Percentiles rank a stretch among this genome's conserved stretches.
Evolutionary conservation across 2,329 filamentous ascomycete species (phyloP).

Genomic region (Arthrobotrys megalospora): DNA sequence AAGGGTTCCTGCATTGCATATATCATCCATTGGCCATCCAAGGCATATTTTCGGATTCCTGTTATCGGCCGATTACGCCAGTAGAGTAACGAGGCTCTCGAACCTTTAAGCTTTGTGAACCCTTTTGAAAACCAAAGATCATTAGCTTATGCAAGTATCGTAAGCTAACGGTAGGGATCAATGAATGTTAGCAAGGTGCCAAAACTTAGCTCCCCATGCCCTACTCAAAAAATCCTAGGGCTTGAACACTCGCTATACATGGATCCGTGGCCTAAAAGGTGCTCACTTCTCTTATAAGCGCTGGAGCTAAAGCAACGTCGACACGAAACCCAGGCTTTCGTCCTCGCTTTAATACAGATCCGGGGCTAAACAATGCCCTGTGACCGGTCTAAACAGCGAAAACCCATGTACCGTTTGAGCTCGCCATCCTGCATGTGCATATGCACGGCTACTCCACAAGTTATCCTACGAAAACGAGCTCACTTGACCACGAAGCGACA

Average conservation of each 20-base stretch:
- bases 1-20: slow-evolving; percentile 17
- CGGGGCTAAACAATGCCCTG: neutral
- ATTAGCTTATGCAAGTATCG: too few species aligned
- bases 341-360: slow-evolving; percentile 1
- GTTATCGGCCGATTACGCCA: too few species aligned
- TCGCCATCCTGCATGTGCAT: slow-evolving; percentile 1
- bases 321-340: neutral
- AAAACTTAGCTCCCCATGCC: too few species aligned
- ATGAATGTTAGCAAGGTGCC: too few species aligned
- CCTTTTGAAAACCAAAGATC: too few species aligned
- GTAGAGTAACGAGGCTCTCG: too few species aligned
- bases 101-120: too few species aligned
- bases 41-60: too few species aligned
- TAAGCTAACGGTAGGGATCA: too few species aligned
- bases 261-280: slow-evolving; percentile 4
- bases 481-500: too few species aligned
- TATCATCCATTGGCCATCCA: neutral
- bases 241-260: neutral
- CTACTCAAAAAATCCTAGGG: too few species aligned
- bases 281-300: slow-evolving; percentile 11
- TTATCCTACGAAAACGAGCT: neutral
- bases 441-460: neutral
- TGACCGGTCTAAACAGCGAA: neutral
- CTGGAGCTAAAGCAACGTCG: neutral
- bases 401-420: slow-evolving; percentile 15